phyloP scores from a whole-genome alignment of 108 stramenopile genomes.

The Conticribra guillardii region DNA sequence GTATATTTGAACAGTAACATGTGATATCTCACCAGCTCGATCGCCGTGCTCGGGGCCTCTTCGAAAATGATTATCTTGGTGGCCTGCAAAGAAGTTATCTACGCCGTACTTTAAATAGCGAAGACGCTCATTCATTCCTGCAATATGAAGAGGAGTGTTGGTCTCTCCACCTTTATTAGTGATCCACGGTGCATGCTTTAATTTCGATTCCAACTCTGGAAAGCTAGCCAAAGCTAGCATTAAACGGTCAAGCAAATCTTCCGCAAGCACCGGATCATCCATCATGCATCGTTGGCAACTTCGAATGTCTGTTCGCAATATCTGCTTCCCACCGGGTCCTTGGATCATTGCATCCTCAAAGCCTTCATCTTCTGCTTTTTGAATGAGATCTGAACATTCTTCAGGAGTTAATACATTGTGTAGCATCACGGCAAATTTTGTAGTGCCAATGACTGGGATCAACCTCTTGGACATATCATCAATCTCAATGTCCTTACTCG shows the following conservation, averaged over 20 bases:
- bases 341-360: conserved; percentile 31
- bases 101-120: conserved; percentile 22
- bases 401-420: conserved; percentile 30
- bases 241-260: conserved; percentile 1
- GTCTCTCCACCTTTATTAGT: not conserved
- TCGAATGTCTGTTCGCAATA: not conserved
- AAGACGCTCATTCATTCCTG: conserved; percentile 23
- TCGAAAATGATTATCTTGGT: conserved; percentile 21
- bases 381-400: conserved; percentile 35
- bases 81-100: conserved; percentile 30
- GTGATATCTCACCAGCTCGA: conserved; percentile 22
- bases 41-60: conserved; percentile 15
- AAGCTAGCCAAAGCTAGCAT: conserved; percentile 1
- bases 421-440: conserved; percentile 19
- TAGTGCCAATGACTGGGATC: conserved; percentile 1
- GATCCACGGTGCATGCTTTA: not conserved
- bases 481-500: not conserved
- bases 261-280: conserved; percentile 11
- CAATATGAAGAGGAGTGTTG: not conserved
- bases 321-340: conserved; percentile 1
- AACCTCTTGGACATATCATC: conserved; percentile 19
- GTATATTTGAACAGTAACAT: conserved; percentile 30
- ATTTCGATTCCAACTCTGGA: not conserved
- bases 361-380: conserved; percentile 12
- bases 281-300: conserved; percentile 18